These are phyloP conservation scores for Globisporangium splendens DNA, from an alignment of 352 stramenopile species.

Conservation along the genomic window DNA sequence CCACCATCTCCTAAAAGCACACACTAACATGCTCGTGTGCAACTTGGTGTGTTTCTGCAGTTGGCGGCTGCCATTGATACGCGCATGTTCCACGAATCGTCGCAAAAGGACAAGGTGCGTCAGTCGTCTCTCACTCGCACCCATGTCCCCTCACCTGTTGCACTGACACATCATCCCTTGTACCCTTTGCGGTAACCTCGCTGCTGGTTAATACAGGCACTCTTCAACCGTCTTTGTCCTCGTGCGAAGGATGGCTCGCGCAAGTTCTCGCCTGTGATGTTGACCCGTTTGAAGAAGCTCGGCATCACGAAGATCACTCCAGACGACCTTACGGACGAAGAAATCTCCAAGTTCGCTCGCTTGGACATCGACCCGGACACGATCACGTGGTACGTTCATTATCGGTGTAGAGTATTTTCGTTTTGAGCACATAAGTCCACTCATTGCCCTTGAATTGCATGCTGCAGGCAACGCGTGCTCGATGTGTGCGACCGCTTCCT, in stretches of 20 bases:
- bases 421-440: neutral
- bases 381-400: constrained; percentile 57
- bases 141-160: neutral
- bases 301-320: constrained; percentile 91
- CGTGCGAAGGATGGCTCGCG: constrained; percentile 76
- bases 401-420: neutral
- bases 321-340: constrained; percentile 93
- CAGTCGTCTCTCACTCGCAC: too few species aligned
- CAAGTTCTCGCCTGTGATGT: constrained; percentile 91
- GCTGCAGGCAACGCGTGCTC: constrained; percentile 88
- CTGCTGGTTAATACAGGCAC: constrained; percentile 19
- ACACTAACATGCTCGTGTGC: neutral
- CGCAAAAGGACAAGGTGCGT: constrained; percentile 60
- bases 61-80: constrained; percentile 97
- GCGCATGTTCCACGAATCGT: constrained; percentile 96
- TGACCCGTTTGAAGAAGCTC: constrained; percentile 93
- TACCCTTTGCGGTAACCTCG: neutral
- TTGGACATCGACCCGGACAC: constrained; percentile 95
- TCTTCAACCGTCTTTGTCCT: constrained; percentile 86
- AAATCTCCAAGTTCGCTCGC: constrained; percentile 90
- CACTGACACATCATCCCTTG: constrained; percentile 1
- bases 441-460: too few species aligned
- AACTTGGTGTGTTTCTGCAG: constrained; percentile 15
- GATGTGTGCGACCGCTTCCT: constrained; percentile 98
- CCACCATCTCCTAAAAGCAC: neutral